A percentile compares a stretch with the other conserved stretches of the same genome.
These are phyloP conservation scores for Solanum sparsipilum DNA, from an alignment of 257 asterid species.

Conservation along the genomic window DNA sequence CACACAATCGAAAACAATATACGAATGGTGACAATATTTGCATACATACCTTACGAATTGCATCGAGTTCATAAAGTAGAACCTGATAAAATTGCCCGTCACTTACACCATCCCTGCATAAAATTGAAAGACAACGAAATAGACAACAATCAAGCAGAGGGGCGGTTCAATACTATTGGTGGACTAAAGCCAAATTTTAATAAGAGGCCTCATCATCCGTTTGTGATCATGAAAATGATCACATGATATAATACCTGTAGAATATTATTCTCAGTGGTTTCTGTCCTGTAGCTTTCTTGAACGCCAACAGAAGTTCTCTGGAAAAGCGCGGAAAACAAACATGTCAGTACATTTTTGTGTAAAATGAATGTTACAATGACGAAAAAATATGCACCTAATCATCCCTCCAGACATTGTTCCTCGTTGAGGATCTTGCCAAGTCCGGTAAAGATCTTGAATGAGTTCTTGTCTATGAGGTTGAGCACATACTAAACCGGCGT, in stretches of 20 bases:
- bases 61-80: slow-evolving; percentile 80
- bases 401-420: slow-evolving; percentile 97
- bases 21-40: background rate
- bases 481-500: slow-evolving; percentile 94
- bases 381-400: slow-evolving; percentile 47
- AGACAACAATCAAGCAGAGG: background rate
- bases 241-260: slow-evolving; percentile 36
- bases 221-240: background rate
- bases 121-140: background rate
- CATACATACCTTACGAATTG: slow-evolving; percentile 68
- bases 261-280: slow-evolving; percentile 96
- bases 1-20: background rate
- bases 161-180: background rate
- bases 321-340: background rate
- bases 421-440: slow-evolving; percentile 92
- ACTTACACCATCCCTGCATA: slow-evolving; percentile 87
- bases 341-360: background rate
- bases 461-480: slow-evolving; percentile 98
- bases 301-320: slow-evolving; percentile 92
- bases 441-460: slow-evolving; percentile 86
- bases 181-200: background rate
- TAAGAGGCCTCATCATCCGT: background rate
- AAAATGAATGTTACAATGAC: background rate
- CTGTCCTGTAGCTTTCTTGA: slow-evolving; percentile 94
- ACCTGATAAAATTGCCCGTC: slow-evolving; percentile 97